Base-by-base conservation (phyloP, 768 basidiomycete genomes). In the Rhodotorula sphaerocarpa region DNA sequence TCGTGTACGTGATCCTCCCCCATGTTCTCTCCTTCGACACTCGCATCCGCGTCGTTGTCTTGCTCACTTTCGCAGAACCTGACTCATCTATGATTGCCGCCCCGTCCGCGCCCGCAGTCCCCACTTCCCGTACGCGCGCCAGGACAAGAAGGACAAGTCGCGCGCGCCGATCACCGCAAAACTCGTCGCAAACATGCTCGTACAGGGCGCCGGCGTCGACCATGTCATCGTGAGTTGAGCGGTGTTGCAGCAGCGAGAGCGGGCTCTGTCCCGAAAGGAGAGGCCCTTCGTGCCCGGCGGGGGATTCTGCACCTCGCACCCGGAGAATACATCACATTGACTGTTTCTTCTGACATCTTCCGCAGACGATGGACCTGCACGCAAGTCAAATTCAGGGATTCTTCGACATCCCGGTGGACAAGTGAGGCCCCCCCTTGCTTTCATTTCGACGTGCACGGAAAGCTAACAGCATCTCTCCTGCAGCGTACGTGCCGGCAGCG, bases 131-230 rank as follows among this genome's bases (percentile, higher is more conserved):
- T 99, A 99, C 76, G 84, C 95, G 14, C 80, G 95, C 61, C 95
- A 97, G 76, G 95, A 99, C 79, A 96, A 96, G 76, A 99, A 97
- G 77, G 93, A 99, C 81, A 96, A 97, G 79, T 93, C 90, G 71
- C 82, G 93, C 66, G 93, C 92, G 11, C 93, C 93, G 54, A 96
- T 97, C 72, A 91, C 92, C 7, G 93, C 93, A 51, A 99, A 96
- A 78, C 84, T 99, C 31, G 90, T 99, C 30, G 93, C 95, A 56
- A 97, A 97, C 78, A 91, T 99, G 85, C 81, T 97, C 64, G 74
- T 74, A 15, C 88, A 86, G 75, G 87, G 83, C 76, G 82, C 90
- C 67, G 85, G 95, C 54, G 87, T 90, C 75, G 92, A 96, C 79
- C 95, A 97, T 79, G 86, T 97, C 73, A 93, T 97, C 63, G 90